phyloP scores from a whole-genome alignment of 2,329 filamentous ascomycete genomes.

The Fusarium fracticaudum region DNA sequence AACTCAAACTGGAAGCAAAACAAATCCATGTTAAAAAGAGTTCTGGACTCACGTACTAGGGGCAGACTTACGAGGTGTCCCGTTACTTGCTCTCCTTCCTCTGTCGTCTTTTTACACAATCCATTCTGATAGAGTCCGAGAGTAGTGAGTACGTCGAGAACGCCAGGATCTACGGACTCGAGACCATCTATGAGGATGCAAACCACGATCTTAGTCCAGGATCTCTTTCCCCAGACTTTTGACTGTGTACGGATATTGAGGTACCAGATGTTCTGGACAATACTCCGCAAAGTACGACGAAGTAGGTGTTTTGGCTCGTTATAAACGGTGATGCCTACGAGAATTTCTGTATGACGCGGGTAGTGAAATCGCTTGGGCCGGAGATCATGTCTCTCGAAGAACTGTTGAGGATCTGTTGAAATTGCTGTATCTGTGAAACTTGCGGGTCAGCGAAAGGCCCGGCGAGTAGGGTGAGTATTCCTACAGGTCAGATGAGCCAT shows the following conservation, averaged over 20 bases:
- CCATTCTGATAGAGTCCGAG: slow-evolving; percentile 96
- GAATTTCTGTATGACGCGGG: slow-evolving; percentile 72
- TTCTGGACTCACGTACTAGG: fast-evolving
- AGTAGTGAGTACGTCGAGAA: slow-evolving; percentile 88
- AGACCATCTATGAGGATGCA: slow-evolving; percentile 97
- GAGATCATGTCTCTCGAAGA: neutral
- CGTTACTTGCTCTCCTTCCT: neutral
- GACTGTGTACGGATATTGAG: slow-evolving; percentile 98
- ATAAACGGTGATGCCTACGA: slow-evolving; percentile 98
- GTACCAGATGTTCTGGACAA: slow-evolving; percentile 97
- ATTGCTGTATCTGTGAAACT: neutral
- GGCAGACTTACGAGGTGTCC: neutral
- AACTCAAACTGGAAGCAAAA: neutral
- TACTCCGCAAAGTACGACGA: slow-evolving; percentile 90
- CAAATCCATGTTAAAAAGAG: fast-evolving
- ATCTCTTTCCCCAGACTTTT: slow-evolving; percentile 98
- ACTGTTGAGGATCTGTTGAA: neutral
- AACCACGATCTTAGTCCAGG: slow-evolving; percentile 98
- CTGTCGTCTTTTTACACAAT: slow-evolving; percentile 80
- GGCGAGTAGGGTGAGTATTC: fast-evolving
- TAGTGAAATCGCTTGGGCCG: fast-evolving
- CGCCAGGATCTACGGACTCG: slow-evolving; percentile 94
- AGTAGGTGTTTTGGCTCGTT: slow-evolving; percentile 98
- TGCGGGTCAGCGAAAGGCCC: neutral
- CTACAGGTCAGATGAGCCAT: neutral